Conservation (phyloP, 179 eudicot species). For the Spergularia azorica region DNA sequence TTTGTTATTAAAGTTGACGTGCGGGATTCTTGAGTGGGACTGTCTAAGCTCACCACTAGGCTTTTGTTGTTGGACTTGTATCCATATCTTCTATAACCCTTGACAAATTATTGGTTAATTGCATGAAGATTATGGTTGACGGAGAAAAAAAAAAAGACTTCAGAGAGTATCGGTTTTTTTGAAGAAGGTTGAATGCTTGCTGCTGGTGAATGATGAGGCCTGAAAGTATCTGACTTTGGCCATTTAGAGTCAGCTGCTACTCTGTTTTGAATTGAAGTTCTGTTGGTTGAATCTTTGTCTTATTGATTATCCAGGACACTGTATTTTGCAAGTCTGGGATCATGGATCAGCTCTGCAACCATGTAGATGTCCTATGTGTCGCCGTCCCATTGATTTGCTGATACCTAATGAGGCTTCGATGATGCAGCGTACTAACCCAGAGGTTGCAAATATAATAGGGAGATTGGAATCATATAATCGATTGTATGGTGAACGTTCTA, state of each 20-base stretch:
- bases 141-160: too few species aligned
- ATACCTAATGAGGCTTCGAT: slow-evolving; percentile 69
- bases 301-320: slow-evolving; percentile 46
- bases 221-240: neutral
- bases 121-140: too few species aligned
- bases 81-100: neutral
- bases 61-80: neutral
- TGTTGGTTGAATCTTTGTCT: neutral
- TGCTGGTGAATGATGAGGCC: neutral
- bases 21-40: too few species aligned
- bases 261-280: neutral
- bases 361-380: slow-evolving; percentile 87
- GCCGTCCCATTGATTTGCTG: slow-evolving; percentile 75
- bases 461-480: slow-evolving; percentile 77
- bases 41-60: neutral
- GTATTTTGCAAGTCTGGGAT: slow-evolving; percentile 85
- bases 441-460: slow-evolving; percentile 24
- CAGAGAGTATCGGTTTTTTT: too few species aligned
- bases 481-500: slow-evolving; percentile 56
- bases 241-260: neutral
- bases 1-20: too few species aligned
- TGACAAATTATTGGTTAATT: neutral
- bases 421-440: slow-evolving; percentile 42
- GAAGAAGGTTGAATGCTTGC: neutral
- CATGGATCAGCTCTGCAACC: slow-evolving; percentile 75